phyloP scores from a whole-genome alignment of 2,329 filamentous ascomycete genomes.

The Nannizziopsis arthrosporioides region DNA sequence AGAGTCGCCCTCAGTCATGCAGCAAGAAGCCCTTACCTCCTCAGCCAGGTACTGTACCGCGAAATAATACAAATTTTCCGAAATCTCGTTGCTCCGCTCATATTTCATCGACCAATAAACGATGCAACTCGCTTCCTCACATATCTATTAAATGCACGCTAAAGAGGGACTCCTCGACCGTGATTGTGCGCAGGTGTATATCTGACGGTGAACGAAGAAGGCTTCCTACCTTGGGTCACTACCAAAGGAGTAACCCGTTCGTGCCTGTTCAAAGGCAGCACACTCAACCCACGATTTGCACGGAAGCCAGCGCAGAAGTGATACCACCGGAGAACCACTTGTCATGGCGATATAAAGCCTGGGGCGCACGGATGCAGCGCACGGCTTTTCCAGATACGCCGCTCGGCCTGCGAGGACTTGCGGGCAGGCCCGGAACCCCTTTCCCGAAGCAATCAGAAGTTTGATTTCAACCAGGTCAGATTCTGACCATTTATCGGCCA shows the following conservation, averaged over 20 bases:
- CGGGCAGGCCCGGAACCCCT: slow-evolving; percentile 28
- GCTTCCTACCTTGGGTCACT: neutral
- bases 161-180: neutral
- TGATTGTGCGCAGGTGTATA: neutral
- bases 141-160: neutral
- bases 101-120: neutral
- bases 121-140: slow-evolving; percentile 2
- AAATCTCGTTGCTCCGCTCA: neutral
- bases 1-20: neutral
- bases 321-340: neutral
- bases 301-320: neutral
- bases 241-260: neutral
- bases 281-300: neutral
- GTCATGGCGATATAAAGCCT: slow-evolving; percentile 24
- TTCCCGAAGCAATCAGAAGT: slow-evolving; percentile 21
- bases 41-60: neutral
- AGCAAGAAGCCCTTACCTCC: neutral
- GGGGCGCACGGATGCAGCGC: slow-evolving; percentile 30
- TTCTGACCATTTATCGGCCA: neutral
- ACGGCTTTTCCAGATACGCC: slow-evolving; percentile 17
- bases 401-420: slow-evolving; percentile 15
- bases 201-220: neutral
- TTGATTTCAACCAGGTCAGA: slow-evolving; percentile 13
- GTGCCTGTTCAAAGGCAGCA: too few relatives aligned
- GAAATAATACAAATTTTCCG: neutral